A percentile compares a stretch with the other conserved stretches of the same genome.
These are phyloP conservation scores for Cladobotryum protrusum DNA, from an alignment of 2,329 filamentous ascomycete genomes.

Conservation along the genomic window DNA sequence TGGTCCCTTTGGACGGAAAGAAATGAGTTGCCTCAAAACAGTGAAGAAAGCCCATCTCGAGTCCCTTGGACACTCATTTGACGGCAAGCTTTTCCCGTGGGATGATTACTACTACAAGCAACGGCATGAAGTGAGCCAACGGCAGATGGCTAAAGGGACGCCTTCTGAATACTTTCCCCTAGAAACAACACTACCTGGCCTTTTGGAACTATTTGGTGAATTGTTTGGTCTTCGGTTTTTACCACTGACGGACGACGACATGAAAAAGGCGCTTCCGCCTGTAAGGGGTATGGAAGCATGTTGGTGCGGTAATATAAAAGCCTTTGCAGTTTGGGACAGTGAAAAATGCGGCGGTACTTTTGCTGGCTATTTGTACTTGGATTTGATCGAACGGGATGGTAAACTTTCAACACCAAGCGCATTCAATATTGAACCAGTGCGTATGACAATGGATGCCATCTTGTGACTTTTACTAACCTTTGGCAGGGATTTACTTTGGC, in stretches of 20 bases:
- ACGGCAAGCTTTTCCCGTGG: not conserved
- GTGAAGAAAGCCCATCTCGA: not conserved
- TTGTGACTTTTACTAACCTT: not conserved
- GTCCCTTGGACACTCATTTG: not conserved
- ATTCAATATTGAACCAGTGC: conserved; percentile 7
- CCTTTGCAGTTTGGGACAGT: conserved; percentile 6
- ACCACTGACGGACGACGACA: not conserved
- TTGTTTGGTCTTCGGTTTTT: not conserved
- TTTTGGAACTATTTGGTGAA: not conserved
- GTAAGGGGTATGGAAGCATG: too few species aligned
- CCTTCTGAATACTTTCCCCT: conserved; percentile 1
- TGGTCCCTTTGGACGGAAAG: not conserved
- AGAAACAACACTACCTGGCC: not conserved
- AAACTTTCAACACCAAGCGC: not conserved
- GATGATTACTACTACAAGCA: not conserved
- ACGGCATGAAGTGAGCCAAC: not conserved
- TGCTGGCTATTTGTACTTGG: conserved; percentile 10
- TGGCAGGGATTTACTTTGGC: conserved; percentile 39
- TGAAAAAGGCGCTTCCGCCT: not conserved
- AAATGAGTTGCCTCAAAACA: not conserved
- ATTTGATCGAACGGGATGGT: conserved; percentile 2
- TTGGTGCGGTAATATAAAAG: not conserved
- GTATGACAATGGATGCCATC: not conserved
- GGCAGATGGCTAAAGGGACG: not conserved
- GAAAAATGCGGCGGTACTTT: not conserved